Conservation (phyloP, 805 yeast species). For the Yarrowia porcina region DNA sequence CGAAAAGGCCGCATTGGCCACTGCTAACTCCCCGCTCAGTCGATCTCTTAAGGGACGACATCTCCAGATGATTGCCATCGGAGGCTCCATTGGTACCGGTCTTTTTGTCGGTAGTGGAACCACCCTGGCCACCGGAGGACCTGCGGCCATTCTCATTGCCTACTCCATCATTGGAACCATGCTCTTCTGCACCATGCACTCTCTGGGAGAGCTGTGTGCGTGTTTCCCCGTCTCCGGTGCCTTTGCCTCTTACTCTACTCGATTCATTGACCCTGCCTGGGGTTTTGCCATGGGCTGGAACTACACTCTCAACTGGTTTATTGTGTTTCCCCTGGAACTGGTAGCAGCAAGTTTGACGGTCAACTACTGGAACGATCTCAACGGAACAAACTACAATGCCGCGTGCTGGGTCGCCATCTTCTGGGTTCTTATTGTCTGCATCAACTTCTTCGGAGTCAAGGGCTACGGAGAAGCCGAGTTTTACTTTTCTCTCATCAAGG, state of each 20-base stretch:
- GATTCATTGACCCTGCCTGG: conserved; percentile 63
- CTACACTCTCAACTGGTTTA: conserved; percentile 62
- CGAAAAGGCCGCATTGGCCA: conserved; percentile 44
- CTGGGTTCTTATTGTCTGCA: conserved; percentile 47
- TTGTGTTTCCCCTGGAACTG: conserved; percentile 62
- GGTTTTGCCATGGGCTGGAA: conserved; percentile 75
- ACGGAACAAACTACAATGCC: conserved; percentile 59
- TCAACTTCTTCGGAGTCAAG: conserved; percentile 56
- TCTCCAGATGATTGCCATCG: conserved; percentile 69
- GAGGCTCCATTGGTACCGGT: conserved; percentile 76
- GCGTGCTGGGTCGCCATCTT: conserved; percentile 59
- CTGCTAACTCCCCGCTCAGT: conserved; percentile 48
- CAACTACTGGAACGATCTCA: conserved; percentile 55
- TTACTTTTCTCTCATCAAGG: conserved; percentile 55
- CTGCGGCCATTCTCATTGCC: conserved; percentile 57
- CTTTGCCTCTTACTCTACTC: conserved; percentile 56
- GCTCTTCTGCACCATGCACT: conserved; percentile 59
- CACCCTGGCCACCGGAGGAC: conserved; percentile 56
- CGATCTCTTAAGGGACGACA: conserved; percentile 53
- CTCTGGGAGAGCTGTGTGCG: conserved; percentile 70
- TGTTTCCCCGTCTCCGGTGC: conserved; percentile 63
- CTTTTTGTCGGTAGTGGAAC: conserved; percentile 65
- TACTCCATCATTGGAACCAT: conserved; percentile 59
- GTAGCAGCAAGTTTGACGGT: conserved; percentile 60
- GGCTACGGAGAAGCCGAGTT: conserved; percentile 75